Conservation (phyloP, 1,284 basidiomycete species). For the Hypsizygus ulmarius region DNA sequence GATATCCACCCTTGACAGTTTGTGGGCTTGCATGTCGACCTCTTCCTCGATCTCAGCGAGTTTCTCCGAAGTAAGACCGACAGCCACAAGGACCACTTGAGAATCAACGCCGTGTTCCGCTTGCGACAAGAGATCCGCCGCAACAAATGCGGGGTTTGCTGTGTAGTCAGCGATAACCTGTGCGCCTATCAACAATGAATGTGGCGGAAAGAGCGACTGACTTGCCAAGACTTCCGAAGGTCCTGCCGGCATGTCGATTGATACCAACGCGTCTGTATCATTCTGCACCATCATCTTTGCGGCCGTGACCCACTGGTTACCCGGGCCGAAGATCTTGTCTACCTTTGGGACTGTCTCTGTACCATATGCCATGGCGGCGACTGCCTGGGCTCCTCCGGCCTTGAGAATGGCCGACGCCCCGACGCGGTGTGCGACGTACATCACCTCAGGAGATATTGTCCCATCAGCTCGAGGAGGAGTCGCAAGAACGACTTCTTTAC, state of each 20-base stretch:
- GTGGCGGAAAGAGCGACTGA: conserved; percentile 19
- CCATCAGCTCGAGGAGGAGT: conserved; percentile 93
- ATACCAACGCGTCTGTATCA: conserved; percentile 95
- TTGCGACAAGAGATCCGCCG: conserved; percentile 95
- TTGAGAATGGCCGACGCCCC: conserved; percentile 88
- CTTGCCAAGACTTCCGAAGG: conserved; percentile 94
- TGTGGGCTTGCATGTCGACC: conserved; percentile 86
- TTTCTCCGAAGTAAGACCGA: conserved; percentile 62
- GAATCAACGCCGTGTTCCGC: conserved; percentile 98
- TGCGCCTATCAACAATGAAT: conserved; percentile 1
- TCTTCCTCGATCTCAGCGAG: conserved; percentile 80
- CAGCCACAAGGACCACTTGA: conserved; percentile 91
- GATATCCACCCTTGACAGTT: conserved; percentile 87
- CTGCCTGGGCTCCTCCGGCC: conserved; percentile 95
- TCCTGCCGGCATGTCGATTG: conserved; percentile 99
- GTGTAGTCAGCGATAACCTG: conserved; percentile 92
- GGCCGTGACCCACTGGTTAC: conserved; percentile 99
- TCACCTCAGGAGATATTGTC: conserved; percentile 89
- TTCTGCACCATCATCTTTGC: conserved; percentile 99
- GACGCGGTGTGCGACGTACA: conserved; percentile 89
- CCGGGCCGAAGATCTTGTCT: conserved; percentile 98
- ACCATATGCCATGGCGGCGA: conserved; percentile 97
- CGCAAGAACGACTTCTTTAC: conserved; percentile 89
- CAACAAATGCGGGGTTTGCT: conserved; percentile 88
- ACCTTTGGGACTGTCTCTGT: conserved; percentile 97